Percentiles rank a stretch among this genome's conserved stretches.
Evolutionary conservation across 2,329 filamentous ascomycete species (phyloP).

Genomic region (Podosphaera fusca): DNA sequence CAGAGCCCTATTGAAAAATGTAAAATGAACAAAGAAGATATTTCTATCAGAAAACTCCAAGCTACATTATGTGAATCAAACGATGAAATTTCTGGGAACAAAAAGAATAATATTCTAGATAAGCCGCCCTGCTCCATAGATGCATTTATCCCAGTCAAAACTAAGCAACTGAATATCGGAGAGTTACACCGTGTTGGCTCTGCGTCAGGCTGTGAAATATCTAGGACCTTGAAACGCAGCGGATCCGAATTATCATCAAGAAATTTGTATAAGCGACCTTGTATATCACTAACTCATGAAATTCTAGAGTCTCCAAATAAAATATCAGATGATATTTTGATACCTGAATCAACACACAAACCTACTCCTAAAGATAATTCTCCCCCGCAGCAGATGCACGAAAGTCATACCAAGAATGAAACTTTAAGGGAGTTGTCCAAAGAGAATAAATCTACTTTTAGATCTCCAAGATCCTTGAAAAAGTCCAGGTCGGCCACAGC

Average conservation of each 20-base stretch:
- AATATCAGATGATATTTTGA: not conserved
- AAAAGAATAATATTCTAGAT: too few species aligned
- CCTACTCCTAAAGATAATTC: not conserved
- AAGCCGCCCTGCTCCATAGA: not conserved
- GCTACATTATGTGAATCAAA: not conserved
- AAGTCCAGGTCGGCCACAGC: slow-evolving; percentile 16
- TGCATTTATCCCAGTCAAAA: not conserved
- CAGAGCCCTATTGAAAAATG: not conserved
- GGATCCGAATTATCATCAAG: not conserved
- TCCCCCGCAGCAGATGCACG: not conserved
- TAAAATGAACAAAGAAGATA: not conserved
- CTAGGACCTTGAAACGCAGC: not conserved
- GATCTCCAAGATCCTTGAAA: slow-evolving; percentile 16
- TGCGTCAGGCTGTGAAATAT: not conserved
- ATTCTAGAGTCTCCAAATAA: not conserved
- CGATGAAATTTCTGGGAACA: too few species aligned
- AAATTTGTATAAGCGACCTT: not conserved
- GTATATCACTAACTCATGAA: not conserved
- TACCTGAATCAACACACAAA: not conserved
- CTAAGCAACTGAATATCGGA: not conserved
- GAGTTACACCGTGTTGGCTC: not conserved
- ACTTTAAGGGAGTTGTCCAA: not conserved
- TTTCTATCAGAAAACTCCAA: not conserved
- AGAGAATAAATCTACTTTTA: not conserved
- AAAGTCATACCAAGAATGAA: not conserved